These are phyloP conservation scores for Fusarium sublunatum DNA, from an alignment of 2,329 filamentous ascomycete species.

Conservation along the genomic window DNA sequence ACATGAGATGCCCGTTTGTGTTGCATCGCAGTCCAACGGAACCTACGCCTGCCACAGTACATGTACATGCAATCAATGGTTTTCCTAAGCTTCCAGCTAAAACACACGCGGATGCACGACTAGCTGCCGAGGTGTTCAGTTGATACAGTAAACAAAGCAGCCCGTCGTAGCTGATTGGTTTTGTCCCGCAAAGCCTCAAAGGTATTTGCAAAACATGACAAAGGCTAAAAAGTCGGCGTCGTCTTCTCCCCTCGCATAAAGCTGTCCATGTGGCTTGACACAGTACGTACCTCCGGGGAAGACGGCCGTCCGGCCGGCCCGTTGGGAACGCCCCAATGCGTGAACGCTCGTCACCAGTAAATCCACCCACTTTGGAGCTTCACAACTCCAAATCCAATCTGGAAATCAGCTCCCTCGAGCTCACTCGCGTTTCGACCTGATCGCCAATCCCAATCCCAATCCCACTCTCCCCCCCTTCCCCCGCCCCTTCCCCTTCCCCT, in stretches of 20 bases:
- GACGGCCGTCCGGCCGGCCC: constrained; percentile 20
- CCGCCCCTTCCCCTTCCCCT: no score
- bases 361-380: constrained; percentile 25
- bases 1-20: constrained; percentile 23
- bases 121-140: constrained; percentile 30
- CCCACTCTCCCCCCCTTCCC: neutral
- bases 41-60: neutral
- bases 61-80: neutral
- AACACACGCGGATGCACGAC: constrained; percentile 29
- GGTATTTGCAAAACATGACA: neutral
- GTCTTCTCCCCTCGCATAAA: neutral
- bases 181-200: neutral
- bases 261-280: constrained; percentile 20
- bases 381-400: constrained; percentile 35
- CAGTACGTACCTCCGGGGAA: constrained; percentile 37
- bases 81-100: neutral
- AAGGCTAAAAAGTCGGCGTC: neutral
- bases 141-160: constrained; percentile 7
- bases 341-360: constrained; percentile 35
- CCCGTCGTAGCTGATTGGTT: constrained; percentile 16
- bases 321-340: constrained; percentile 13
- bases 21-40: constrained; percentile 39
- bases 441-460: constrained; percentile 27
- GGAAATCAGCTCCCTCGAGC: constrained; percentile 19
- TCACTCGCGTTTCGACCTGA: constrained; percentile 20